Percentiles rank a stretch among this genome's conserved stretches.
Evolutionary conservation across 176 grass and related monocot species (phyloP).

Genomic region (Neostapfia colusana): DNA sequence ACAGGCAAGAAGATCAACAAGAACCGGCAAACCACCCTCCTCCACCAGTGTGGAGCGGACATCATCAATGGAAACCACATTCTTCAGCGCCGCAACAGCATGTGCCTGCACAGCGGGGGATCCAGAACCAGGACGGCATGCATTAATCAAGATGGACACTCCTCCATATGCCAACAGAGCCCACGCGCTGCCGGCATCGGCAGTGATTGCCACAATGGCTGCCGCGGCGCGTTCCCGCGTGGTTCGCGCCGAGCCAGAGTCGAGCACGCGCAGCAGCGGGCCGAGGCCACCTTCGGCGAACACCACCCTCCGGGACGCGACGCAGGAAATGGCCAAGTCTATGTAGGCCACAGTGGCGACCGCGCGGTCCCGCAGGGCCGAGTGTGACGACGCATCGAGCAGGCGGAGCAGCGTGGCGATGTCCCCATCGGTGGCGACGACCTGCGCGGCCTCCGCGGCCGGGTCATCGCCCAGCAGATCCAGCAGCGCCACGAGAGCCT

Average conservation of each 20-base stretch:
- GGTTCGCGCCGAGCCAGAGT: slow-evolving; percentile 43
- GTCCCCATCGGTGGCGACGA: slow-evolving; percentile 59
- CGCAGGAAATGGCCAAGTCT: slow-evolving; percentile 50
- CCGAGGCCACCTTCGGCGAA: slow-evolving; percentile 86
- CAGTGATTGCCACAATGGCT: slow-evolving; percentile 59
- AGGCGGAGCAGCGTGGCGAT: slow-evolving; percentile 63
- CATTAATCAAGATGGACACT: slow-evolving; percentile 58
- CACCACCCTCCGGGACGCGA: slow-evolving; percentile 53
- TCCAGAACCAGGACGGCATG: slow-evolving; percentile 64
- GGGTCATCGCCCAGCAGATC: slow-evolving; percentile 54
- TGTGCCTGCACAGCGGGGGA: slow-evolving; percentile 50
- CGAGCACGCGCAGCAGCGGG: slow-evolving; percentile 69
- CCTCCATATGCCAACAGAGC: slow-evolving; percentile 79
- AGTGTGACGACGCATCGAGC: slow-evolving; percentile 71
- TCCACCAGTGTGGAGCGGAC: slow-evolving; percentile 63
- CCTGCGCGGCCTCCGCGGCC: slow-evolving; percentile 39
- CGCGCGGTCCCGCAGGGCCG: slow-evolving; percentile 59
- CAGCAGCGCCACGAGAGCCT: slow-evolving; percentile 70
- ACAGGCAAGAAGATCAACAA: slow-evolving; percentile 57
- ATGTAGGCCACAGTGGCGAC: slow-evolving; percentile 51
- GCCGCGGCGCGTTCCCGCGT: slow-evolving; percentile 55
- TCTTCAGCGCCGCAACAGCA: slow-evolving; percentile 57
- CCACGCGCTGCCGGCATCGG: slow-evolving; percentile 58
- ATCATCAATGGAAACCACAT: slow-evolving; percentile 63
- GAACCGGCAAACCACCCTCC: slow-evolving; percentile 64